A percentile compares a stretch with the other conserved stretches of the same genome.
Evolutionary conservation across 2,329 filamentous ascomycete species (phyloP).

Genomic region (Cordyceps militaris): DNA sequence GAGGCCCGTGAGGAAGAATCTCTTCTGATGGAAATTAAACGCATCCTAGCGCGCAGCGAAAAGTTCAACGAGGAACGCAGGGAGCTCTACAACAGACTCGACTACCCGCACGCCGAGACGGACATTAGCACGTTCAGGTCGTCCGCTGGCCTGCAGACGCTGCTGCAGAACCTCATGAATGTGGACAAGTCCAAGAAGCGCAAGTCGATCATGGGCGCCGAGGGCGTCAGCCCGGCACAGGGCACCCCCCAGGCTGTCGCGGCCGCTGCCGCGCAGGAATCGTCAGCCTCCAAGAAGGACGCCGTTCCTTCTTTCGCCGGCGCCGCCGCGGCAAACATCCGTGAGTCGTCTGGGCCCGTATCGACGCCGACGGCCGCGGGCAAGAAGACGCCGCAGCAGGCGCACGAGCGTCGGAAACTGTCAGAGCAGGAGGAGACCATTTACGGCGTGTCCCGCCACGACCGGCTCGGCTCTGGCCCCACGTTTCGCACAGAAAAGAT

Average conservation of each 20-base stretch:
- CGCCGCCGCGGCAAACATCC: slow-evolving; percentile 11
- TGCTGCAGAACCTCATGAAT: slow-evolving; percentile 75
- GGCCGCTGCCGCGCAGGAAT: slow-evolving; percentile 30
- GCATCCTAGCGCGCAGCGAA: slow-evolving; percentile 81
- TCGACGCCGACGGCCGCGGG: slow-evolving; percentile 32
- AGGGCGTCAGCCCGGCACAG: slow-evolving; percentile 42
- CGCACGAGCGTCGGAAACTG: slow-evolving; percentile 60
- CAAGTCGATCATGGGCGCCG: slow-evolving; percentile 59
- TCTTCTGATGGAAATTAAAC: slow-evolving; percentile 80
- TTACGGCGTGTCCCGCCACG: slow-evolving; percentile 80
- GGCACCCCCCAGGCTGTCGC: slow-evolving; percentile 31
- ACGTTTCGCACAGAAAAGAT: slow-evolving; percentile 83
- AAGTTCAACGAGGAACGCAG: slow-evolving; percentile 80
- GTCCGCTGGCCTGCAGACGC: slow-evolving; percentile 68
- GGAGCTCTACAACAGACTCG: slow-evolving; percentile 79
- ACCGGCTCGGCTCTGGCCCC: slow-evolving; percentile 77
- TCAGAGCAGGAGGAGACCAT: slow-evolving; percentile 66
- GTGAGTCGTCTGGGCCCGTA: slow-evolving; percentile 28
- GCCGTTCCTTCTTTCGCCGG: slow-evolving; percentile 33
- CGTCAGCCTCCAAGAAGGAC: slow-evolving; percentile 36
- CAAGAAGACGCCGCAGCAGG: slow-evolving; percentile 43
- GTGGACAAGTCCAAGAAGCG: slow-evolving; percentile 88
- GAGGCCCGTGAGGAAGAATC: slow-evolving; percentile 91
- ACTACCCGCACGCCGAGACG: slow-evolving; percentile 64
- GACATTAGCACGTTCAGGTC: slow-evolving; percentile 74